Base-by-base conservation (phyloP, 371 early-diverging fungal species). In the Mucor lusitanicus region DNA sequence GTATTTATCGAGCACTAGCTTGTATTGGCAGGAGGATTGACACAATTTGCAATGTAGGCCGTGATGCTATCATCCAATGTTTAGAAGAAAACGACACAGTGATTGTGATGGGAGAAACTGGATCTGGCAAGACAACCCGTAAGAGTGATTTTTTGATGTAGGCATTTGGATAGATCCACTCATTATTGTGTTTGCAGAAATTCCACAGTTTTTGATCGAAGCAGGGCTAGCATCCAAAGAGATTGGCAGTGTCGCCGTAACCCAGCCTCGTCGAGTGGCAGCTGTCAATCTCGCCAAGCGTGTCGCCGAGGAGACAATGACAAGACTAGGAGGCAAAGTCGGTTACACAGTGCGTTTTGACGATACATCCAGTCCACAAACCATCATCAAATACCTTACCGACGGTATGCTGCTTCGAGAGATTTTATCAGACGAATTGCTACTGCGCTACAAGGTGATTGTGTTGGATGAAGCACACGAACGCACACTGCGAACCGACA, bases 391-490 rank as follows among this genome's bases (percentile, higher is more conserved):
- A 81, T 98, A 96, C 78, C 81, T 99, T 78, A 99, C 99, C 0
- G 99, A 99, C 76, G 99, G 99, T 73, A 94, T 99, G 90, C 86
- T 99, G 54, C 73, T 99, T 25, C 88, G 97, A 32, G 99, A 99
- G 75, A 83, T 95, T 6, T 82, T 99, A 44, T 85, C 91, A 3
- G 98, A 99, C 70, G 86, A 89, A 13, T 56, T 92, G 42, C 74
- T 98, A 23, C 63, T 80, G 2, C 79, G 87, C 48, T 99, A 99
- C 81, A 90, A 91, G 33, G 89, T 93, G 8, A 88, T 99, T 58
- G 88, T 97, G 13, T 79, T 99, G 35, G 99, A 99, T 72, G 99
- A 99, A 79, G 99, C 99, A 1, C 99, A 99, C 82, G 99, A 99
- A 81, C 90, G 99, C 55, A 98, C 96, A 1, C 68, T 98, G 62